phyloP scores from a whole-genome alignment of 306 rosid genomes.

The Cucumis sativus region DNA sequence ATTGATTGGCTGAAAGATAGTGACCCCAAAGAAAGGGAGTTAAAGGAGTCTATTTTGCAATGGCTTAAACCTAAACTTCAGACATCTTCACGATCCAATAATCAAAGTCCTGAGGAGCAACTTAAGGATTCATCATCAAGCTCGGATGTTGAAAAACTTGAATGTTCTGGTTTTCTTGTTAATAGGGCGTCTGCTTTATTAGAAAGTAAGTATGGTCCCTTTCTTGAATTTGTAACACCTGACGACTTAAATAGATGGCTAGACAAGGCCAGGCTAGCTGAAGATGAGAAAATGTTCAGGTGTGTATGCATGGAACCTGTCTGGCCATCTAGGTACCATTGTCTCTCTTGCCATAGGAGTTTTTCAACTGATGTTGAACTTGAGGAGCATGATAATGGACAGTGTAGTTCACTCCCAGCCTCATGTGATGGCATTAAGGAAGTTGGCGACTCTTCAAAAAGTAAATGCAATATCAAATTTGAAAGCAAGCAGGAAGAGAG shows the following conservation, averaged over 20 bases:
- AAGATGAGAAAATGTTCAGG: slow-evolving; percentile 61
- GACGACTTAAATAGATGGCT: slow-evolving; percentile 43
- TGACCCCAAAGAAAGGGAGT: slow-evolving; percentile 64
- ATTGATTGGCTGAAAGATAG: slow-evolving; percentile 50
- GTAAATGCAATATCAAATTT: slow-evolving; percentile 38
- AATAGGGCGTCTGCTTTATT: slow-evolving; percentile 59
- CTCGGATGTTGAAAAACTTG: slow-evolving; percentile 25
- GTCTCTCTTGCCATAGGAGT: slow-evolving; percentile 77
- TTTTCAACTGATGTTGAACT: slow-evolving; percentile 48
- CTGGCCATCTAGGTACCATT: slow-evolving; percentile 72
- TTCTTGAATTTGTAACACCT: slow-evolving; percentile 32
- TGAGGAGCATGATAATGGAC: slow-evolving; percentile 65
- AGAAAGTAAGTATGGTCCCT: slow-evolving; percentile 65
- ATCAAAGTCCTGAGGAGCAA: slow-evolving; percentile 31
- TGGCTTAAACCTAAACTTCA: slow-evolving; percentile 58
- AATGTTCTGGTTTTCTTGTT: slow-evolving; percentile 34
- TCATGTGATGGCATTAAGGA: slow-evolving; percentile 43
- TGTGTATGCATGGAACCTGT: slow-evolving; percentile 83
- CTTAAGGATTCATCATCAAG: slow-evolving; percentile 18
- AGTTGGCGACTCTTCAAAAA: slow-evolving; percentile 38
- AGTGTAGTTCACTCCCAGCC: slow-evolving; percentile 37
- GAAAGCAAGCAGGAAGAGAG: slow-evolving; percentile 33
- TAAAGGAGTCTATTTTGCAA: slow-evolving; percentile 61
- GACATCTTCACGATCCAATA: slow-evolving; percentile 23
- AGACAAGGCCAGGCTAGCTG: slow-evolving; percentile 28